Evolutionary conservation across 2,329 filamentous ascomycete species (phyloP).

Genomic region (Penicillium thymicola): DNA sequence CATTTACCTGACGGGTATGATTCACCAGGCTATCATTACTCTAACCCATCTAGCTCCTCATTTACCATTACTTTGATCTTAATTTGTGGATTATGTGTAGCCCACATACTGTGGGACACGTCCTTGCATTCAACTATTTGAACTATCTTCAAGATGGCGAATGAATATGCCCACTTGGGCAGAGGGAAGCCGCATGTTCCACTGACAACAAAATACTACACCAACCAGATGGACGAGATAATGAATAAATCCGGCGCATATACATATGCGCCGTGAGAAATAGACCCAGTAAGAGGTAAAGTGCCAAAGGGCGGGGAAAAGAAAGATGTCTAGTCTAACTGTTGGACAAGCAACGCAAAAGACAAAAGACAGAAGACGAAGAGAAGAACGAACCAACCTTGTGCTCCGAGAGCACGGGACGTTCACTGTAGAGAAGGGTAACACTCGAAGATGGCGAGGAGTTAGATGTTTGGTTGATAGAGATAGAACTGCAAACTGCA

Average conservation of each 20-base stretch:
- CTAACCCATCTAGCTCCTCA: no score
- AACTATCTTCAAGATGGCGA: conserved; percentile 17
- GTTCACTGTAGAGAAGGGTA: conserved; percentile 14
- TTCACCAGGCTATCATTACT: no score
- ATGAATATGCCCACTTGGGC: conserved; percentile 9
- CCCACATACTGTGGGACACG: conserved; percentile 6
- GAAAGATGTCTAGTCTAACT: conserved; percentile 9
- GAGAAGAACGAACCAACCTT: conserved; percentile 36
- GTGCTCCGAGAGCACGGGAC: conserved; percentile 24
- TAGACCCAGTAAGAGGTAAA: conserved; percentile 5
- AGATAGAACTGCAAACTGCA: conserved; percentile 19
- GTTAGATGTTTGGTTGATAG: conserved; percentile 4
- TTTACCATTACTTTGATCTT: no score
- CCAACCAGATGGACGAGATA: conserved; percentile 9
- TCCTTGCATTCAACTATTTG: conserved; percentile 12
- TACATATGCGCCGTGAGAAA: conserved; percentile 2
- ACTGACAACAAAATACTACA: conserved; percentile 12
- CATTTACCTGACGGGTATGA: no score
- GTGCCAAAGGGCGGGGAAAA: conserved; percentile 5
- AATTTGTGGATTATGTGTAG: not conserved
- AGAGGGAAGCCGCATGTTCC: not conserved
- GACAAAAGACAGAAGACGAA: conserved; percentile 9
- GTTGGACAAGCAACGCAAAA: conserved; percentile 15
- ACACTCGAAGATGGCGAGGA: conserved; percentile 13
- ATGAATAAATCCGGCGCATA: conserved; percentile 5